A percentile compares a stretch with the other conserved stretches of the same genome.
phyloP scores from a whole-genome alignment of 305 asterid species.

The Vinca major region DNA sequence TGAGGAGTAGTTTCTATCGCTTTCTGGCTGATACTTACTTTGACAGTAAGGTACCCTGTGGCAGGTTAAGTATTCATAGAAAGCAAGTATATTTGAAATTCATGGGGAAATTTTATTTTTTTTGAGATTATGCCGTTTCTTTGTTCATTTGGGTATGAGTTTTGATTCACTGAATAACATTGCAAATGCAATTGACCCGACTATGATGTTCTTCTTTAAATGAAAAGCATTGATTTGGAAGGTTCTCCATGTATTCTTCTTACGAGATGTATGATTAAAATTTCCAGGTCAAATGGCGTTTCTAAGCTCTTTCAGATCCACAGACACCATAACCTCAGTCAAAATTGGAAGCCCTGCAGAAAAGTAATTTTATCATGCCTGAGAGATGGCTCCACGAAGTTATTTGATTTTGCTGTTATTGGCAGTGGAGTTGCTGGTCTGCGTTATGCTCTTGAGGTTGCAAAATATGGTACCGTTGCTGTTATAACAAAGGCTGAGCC shows the following conservation, averaged over 20 bases:
- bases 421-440: slow-evolving; percentile 99
- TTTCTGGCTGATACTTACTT: neutral
- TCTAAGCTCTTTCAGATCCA: slow-evolving; percentile 34
- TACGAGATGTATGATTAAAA: neutral
- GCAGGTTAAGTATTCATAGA: neutral
- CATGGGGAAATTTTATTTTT: neutral
- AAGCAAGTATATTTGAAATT: neutral
- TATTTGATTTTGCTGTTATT: slow-evolving; percentile 76
- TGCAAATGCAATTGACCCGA: neutral
- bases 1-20: neutral
- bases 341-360: slow-evolving; percentile 30
- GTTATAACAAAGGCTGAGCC: slow-evolving; percentile 96
- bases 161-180: neutral
- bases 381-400: slow-evolving; percentile 54
- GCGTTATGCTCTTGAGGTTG: slow-evolving; percentile 96
- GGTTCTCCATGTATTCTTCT: neutral
- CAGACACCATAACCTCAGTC: slow-evolving; percentile 23
- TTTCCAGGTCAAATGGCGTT: slow-evolving; percentile 58
- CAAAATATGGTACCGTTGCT: slow-evolving; percentile 83
- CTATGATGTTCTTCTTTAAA: neutral
- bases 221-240: neutral
- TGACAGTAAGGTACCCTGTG: neutral
- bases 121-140: neutral
- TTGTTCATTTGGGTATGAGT: neutral
- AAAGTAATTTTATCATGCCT: slow-evolving; percentile 37